Evolutionary conservation across 345 rosid genomes (phyloP).

Genomic region (Eucalyptus regnans): DNA sequence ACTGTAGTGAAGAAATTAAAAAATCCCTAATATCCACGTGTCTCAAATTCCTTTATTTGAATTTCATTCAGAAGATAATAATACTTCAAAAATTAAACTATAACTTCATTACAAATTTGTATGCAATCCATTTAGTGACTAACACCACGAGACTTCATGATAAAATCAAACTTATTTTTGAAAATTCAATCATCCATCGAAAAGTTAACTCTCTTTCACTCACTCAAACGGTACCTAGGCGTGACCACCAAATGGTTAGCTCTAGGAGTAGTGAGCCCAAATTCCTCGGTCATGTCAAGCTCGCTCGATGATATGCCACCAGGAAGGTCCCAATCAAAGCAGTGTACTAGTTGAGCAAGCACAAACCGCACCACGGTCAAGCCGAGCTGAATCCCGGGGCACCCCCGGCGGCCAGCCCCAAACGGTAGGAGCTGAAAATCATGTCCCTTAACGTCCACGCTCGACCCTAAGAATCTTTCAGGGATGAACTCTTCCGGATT

Average conservation of each 20-base stretch:
- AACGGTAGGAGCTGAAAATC: slow-evolving; percentile 38
- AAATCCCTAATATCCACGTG: neutral
- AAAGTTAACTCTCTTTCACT: neutral
- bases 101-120: neutral
- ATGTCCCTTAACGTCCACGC: slow-evolving; percentile 14
- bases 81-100: neutral
- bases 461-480: slow-evolving; percentile 17
- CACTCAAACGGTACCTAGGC: slow-evolving; percentile 10
- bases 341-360: slow-evolving; percentile 29
- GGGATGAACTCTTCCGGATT: slow-evolving; percentile 24
- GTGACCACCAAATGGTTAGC: slow-evolving; percentile 20
- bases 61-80: neutral
- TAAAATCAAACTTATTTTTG: neutral
- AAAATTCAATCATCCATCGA: neutral
- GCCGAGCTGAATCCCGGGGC: slow-evolving; percentile 30
- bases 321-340: slow-evolving; percentile 40
- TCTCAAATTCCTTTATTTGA: neutral
- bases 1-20: neutral
- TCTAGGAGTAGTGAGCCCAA: slow-evolving; percentile 7
- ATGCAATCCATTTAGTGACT: neutral
- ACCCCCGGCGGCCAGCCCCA: slow-evolving; percentile 26
- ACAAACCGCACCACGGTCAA: slow-evolving; percentile 6
- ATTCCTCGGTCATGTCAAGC: slow-evolving; percentile 33
- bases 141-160: neutral
- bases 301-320: neutral